Percentiles rank a stretch among this genome's conserved stretches.
These are phyloP conservation scores for Neonectria punicea DNA, from an alignment of 2,329 filamentous ascomycete species.

Conservation along the genomic window DNA sequence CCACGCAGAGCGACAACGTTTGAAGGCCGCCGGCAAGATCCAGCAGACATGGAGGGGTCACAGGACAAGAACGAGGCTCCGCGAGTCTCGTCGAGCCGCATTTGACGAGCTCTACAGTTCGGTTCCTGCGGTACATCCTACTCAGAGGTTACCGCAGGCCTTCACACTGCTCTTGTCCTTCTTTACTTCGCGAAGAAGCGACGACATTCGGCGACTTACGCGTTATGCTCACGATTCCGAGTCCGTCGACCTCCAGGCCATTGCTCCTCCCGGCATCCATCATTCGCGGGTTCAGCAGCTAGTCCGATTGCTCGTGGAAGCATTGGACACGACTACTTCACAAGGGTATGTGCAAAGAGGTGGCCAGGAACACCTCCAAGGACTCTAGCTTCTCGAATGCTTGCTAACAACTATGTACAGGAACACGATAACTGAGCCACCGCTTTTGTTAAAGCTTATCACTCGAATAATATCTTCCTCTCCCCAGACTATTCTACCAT, in stretches of 20 bases:
- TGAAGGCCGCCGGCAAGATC: slow-evolving; percentile 78
- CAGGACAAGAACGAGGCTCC: slow-evolving; percentile 67
- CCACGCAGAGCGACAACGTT: slow-evolving; percentile 81
- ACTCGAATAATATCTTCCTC: slow-evolving; percentile 41
- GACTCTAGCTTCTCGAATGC: not conserved
- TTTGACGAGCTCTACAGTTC: slow-evolving; percentile 71
- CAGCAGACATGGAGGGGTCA: slow-evolving; percentile 89
- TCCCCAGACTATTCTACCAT: slow-evolving; percentile 38
- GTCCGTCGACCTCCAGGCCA: slow-evolving; percentile 47
- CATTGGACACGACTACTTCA: slow-evolving; percentile 43
- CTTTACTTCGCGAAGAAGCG: slow-evolving; percentile 55
- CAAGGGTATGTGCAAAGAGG: slow-evolving; percentile 37
- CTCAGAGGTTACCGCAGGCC: slow-evolving; percentile 52
- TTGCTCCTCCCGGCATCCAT: slow-evolving; percentile 47
- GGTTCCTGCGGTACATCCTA: slow-evolving; percentile 43
- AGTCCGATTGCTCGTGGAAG: slow-evolving; percentile 48
- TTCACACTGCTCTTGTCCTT: slow-evolving; percentile 61
- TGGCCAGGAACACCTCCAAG: not conserved
- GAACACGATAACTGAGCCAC: slow-evolving; percentile 34
- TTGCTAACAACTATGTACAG: slow-evolving; percentile 34
- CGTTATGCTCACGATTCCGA: slow-evolving; percentile 58
- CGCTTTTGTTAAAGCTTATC: slow-evolving; percentile 50
- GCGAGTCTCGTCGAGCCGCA: slow-evolving; percentile 64
- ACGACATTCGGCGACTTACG: slow-evolving; percentile 62
- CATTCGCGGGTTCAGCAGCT: slow-evolving; percentile 49